Conservation (phyloP, 257 asterid species). For the Cynanchum wilfordii region DNA sequence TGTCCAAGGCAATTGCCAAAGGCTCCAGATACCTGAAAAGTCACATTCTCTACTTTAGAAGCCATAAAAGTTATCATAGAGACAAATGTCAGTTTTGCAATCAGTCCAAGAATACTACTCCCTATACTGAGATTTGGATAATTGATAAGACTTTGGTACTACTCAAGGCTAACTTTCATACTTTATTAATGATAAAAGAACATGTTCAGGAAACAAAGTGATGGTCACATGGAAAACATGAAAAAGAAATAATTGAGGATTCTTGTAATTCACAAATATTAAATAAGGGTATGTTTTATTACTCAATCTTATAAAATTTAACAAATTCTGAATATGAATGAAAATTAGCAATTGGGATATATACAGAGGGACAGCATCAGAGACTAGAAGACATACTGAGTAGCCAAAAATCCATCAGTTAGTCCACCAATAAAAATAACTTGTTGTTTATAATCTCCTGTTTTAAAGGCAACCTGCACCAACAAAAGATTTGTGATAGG, state of each 20-base stretch:
- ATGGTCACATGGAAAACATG: not conserved
- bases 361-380: not conserved
- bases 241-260: too few relatives aligned
- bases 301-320: too few relatives aligned
- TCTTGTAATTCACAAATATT: too few relatives aligned
- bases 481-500: conserved; percentile 3
- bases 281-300: not conserved
- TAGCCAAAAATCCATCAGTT: conserved; percentile 91
- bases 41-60: conserved; percentile 21
- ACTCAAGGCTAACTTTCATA: too few relatives aligned
- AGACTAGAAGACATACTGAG: conserved; percentile 54
- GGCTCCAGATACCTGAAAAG: conserved; percentile 84
- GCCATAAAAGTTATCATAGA: conserved; percentile 3
- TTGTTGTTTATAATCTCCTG: conserved; percentile 83
- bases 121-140: too few relatives aligned
- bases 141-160: too few relatives aligned
- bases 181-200: too few relatives aligned
- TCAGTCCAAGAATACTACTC: too few relatives aligned
- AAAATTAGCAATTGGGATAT: not conserved
- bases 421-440: conserved; percentile 93
- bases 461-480: conserved; percentile 89
- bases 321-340: not conserved
- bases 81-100: not conserved
- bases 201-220: not conserved
- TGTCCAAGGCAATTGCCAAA: conserved; percentile 80